Evolutionary conservation across 106 monocot species (phyloP).

Genomic region (Apostasia shenzhenica): DNA sequence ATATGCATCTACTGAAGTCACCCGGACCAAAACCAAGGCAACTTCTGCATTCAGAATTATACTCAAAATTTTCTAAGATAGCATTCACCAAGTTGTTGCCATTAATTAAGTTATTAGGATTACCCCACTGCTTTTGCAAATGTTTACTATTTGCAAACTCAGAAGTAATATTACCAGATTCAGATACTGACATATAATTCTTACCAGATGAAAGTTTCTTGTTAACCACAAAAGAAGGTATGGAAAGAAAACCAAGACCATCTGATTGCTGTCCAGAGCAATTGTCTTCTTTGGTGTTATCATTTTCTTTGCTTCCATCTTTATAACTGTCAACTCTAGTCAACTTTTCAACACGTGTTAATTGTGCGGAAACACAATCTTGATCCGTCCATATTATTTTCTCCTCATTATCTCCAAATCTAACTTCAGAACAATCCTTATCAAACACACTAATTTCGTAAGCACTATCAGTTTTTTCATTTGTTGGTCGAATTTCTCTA

Average conservation of each 20-base stretch:
- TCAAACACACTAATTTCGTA: constrained; percentile 2
- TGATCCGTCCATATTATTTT: neutral
- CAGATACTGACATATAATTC: neutral
- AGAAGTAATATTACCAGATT: constrained; percentile 1
- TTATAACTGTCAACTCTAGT: neutral
- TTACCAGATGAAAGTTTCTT: constrained; percentile 14
- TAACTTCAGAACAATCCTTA: constrained; percentile 11
- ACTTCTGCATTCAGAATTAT: constrained; percentile 10
- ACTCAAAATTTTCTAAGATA: neutral
- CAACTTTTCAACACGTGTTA: neutral
- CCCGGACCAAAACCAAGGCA: constrained; percentile 5
- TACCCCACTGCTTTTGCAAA: neutral
- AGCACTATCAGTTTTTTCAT: constrained; percentile 3
- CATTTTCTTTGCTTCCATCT: constrained; percentile 7
- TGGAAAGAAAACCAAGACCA: constrained; percentile 10
- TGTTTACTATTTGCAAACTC: constrained; percentile 5
- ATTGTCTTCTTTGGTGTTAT: constrained; percentile 1
- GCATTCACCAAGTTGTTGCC: constrained; percentile 5
- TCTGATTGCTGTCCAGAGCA: neutral
- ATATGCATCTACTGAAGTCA: constrained; percentile 18
- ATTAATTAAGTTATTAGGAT: constrained; percentile 3
- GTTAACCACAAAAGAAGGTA: constrained; percentile 7
- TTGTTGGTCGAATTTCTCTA: neutral
- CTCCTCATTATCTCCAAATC: neutral
- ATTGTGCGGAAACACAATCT: constrained; percentile 7